These are phyloP conservation scores for Silene coronaria DNA, from an alignment of 179 eudicot genomes.

Conservation along the genomic window DNA sequence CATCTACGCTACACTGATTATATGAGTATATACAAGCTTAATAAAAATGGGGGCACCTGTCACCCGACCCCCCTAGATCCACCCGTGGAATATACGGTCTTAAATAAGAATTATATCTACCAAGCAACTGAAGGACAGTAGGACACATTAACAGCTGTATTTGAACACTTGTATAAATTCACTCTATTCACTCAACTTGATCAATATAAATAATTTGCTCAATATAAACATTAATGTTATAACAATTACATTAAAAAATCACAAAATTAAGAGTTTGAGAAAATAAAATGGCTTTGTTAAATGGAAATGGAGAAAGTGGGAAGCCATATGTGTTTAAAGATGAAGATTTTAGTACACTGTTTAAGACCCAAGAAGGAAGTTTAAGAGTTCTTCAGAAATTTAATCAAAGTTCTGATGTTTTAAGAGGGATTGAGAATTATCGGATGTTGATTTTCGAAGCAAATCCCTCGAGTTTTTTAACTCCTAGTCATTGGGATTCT, in stretches of 20 bases:
- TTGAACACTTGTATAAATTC: too few species aligned
- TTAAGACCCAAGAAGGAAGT: neutral
- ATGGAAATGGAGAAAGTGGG: neutral
- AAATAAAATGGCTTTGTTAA: neutral
- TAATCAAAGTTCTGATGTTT: neutral
- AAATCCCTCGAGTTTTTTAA: neutral
- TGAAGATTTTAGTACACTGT: slow-evolving; percentile 14
- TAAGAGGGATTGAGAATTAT: slow-evolving; percentile 10
- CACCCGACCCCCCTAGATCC: too few species aligned
- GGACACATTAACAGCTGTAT: neutral
- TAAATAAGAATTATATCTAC: neutral
- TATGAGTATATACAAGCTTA: too few species aligned
- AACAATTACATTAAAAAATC: neutral
- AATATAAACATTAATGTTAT: neutral
- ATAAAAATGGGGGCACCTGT: too few species aligned
- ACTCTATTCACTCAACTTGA: too few species aligned
- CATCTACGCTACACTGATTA: too few species aligned
- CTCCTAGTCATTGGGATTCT: slow-evolving; percentile 12
- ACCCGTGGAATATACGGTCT: too few species aligned
- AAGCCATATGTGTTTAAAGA: slow-evolving; percentile 6
- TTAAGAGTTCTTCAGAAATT: slow-evolving; percentile 6
- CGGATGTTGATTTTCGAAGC: slow-evolving; percentile 10
- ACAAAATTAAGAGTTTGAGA: neutral
- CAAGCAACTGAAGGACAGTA: neutral
- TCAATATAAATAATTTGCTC: neutral